Conservation (phyloP, 2,329 filamentous ascomycete genomes). For the Calonectria ilicicola region DNA sequence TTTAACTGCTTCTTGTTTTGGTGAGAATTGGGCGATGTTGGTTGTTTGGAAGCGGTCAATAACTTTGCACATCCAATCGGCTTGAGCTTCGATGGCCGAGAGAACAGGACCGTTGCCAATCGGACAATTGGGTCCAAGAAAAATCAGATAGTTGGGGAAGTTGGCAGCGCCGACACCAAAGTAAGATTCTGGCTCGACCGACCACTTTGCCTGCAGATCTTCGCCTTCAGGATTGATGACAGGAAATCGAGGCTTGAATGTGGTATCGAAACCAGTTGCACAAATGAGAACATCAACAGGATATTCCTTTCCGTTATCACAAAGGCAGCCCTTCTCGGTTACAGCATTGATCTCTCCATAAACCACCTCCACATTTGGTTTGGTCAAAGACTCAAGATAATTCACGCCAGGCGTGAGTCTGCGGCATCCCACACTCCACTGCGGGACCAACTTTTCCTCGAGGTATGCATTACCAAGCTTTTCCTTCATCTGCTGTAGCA, state of each 20-base stretch:
- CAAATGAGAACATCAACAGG: conserved; percentile 68
- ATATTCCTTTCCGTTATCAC: conserved; percentile 58
- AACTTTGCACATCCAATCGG: conserved; percentile 62
- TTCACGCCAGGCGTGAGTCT: conserved; percentile 63
- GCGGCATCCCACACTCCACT: conserved; percentile 60
- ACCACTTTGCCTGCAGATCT: conserved; percentile 64
- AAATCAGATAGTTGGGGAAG: conserved; percentile 68
- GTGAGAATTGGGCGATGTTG: conserved; percentile 56
- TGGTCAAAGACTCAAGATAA: conserved; percentile 60
- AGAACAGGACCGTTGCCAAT: conserved; percentile 53
- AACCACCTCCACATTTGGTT: conserved; percentile 61
- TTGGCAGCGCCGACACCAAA: conserved; percentile 65
- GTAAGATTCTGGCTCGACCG: conserved; percentile 60
- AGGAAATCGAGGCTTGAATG: conserved; percentile 64
- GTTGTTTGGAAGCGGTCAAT: conserved; percentile 61
- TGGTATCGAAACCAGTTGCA: conserved; percentile 69
- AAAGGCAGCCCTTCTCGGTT: conserved; percentile 61
- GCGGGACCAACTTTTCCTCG: conserved; percentile 63
- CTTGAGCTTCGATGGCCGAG: conserved; percentile 58
- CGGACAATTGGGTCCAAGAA: conserved; percentile 55
- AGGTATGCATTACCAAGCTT: conserved; percentile 58
- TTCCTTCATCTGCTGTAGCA: conserved; percentile 54
- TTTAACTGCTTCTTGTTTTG: conserved; percentile 58
- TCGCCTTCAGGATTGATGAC: conserved; percentile 59
- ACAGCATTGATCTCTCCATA: conserved; percentile 51